Conservation (phyloP, 1,139 yeast species). For the Debaryomyces udenii region DNA sequence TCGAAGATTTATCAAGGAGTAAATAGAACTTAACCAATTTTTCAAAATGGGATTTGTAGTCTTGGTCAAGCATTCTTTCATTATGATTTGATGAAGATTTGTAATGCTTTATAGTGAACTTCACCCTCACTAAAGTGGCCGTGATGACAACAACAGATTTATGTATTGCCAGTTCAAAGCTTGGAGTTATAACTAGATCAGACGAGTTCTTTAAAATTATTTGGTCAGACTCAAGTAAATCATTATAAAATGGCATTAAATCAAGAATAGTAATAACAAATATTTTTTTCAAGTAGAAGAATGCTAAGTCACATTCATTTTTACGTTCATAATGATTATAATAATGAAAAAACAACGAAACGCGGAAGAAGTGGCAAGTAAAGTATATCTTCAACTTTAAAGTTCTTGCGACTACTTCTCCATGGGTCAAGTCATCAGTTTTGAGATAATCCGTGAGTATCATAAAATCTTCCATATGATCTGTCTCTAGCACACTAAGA, state of each 20-base stretch:
- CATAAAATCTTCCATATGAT: conserved; percentile 19
- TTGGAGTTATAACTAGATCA: conserved; percentile 43
- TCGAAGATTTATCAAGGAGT: conserved; percentile 21
- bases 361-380: conserved; percentile 22
- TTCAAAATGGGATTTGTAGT: conserved; percentile 17
- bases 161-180: conserved; percentile 35
- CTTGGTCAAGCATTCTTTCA: conserved; percentile 16
- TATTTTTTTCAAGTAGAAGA: conserved; percentile 34
- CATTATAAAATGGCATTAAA: conserved; percentile 36
- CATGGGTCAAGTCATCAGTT: conserved; percentile 6
- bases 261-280: conserved; percentile 29
- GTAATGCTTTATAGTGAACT: conserved; percentile 12
- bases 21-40: conserved; percentile 17
- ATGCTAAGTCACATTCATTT: conserved; percentile 26
- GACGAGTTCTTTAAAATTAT: conserved; percentile 23
- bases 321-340: conserved; percentile 39
- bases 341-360: conserved; percentile 37
- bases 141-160: conserved; percentile 30
- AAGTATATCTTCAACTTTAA: conserved; percentile 27
- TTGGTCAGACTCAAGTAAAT: conserved; percentile 26
- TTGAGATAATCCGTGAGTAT: conserved; percentile 13
- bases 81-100: conserved; percentile 15
- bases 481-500: conserved; percentile 21
- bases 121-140: conserved; percentile 27
- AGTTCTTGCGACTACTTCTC: conserved; percentile 16